Percentiles rank a stretch among this genome's conserved stretches.
Evolutionary conservation across 768 basidiomycete genomes (phyloP).

Genomic region (Fomitopsis pulvina): DNA sequence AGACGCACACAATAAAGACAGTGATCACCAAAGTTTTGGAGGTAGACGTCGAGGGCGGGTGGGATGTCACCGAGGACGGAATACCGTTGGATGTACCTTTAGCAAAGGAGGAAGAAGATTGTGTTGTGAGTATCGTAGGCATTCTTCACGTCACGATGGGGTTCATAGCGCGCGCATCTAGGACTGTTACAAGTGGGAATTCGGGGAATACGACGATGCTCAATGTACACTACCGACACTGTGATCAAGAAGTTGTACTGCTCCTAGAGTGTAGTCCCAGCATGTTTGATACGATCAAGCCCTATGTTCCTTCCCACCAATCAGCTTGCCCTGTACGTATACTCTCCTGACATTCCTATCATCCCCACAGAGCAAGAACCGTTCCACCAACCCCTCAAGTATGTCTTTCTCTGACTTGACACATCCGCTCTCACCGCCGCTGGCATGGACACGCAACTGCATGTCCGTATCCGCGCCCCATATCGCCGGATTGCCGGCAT

Average conservation of each 20-base stretch:
- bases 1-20: slow-evolving; percentile 48
- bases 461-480: slow-evolving; percentile 41
- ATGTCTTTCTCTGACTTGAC: slow-evolving; percentile 22
- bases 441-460: slow-evolving; percentile 14
- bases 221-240: slow-evolving; percentile 4
- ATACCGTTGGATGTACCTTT: slow-evolving; percentile 43
- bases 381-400: slow-evolving; percentile 63
- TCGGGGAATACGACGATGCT: slow-evolving; percentile 38
- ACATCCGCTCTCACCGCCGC: slow-evolving; percentile 8
- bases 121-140: slow-evolving; percentile 38
- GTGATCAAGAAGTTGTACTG: slow-evolving; percentile 4
- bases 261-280: neutral
- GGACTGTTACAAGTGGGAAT: slow-evolving; percentile 81
- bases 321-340: slow-evolving; percentile 72
- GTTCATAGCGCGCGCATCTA: slow-evolving; percentile 20
- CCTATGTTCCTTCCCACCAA: slow-evolving; percentile 58
- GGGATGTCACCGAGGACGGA: slow-evolving; percentile 32
- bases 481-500: slow-evolving; percentile 48
- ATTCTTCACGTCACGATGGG: slow-evolving; percentile 20
- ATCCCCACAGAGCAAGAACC: slow-evolving; percentile 84
- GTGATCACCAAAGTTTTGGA: slow-evolving; percentile 50
- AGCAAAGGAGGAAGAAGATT: slow-evolving; percentile 57
- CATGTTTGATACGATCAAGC: neutral
- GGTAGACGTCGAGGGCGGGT: slow-evolving; percentile 35
- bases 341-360: slow-evolving; percentile 78